Evolutionary conservation across 2,329 filamentous ascomycete species (phyloP).

Genomic region (Fonsecaea pugnacius): DNA sequence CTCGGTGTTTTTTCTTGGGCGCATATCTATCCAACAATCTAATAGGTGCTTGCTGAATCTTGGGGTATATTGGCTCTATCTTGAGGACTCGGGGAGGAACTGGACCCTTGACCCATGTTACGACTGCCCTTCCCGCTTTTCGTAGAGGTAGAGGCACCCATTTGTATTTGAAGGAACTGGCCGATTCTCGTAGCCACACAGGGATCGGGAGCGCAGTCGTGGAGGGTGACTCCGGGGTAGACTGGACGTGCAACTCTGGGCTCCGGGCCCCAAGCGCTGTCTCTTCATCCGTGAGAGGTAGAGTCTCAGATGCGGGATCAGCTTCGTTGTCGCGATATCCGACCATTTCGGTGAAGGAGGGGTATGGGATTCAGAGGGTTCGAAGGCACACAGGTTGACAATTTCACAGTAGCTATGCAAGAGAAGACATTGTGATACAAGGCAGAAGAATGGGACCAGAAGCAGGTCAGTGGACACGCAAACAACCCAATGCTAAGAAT

Average conservation of each 20-base stretch:
- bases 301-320: conserved; percentile 33
- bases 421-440: neutral
- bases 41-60: conserved; percentile 53
- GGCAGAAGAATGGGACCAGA: neutral
- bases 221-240: conserved; percentile 33
- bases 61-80: conserved; percentile 53
- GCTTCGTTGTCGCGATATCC: conserved; percentile 37
- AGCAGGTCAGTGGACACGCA: neutral
- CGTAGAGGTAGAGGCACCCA: conserved; percentile 54
- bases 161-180: conserved; percentile 52
- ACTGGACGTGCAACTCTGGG: conserved; percentile 40
- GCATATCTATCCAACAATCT: conserved; percentile 50
- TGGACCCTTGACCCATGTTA: conserved; percentile 54
- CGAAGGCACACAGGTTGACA: neutral
- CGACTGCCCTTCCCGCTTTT: conserved; percentile 49
- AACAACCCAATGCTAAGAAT: conserved; percentile 3
- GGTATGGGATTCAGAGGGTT: neutral
- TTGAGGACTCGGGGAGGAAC: conserved; percentile 51
- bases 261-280: conserved; percentile 42
- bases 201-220: conserved; percentile 42
- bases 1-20: conserved; percentile 53
- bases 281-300: conserved; percentile 44
- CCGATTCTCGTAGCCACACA: conserved; percentile 55
- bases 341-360: conserved; percentile 7
- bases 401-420: neutral